phyloP scores from a whole-genome alignment of 768 basidiomycete species.

The Hemileccinum rubropunctum region DNA sequence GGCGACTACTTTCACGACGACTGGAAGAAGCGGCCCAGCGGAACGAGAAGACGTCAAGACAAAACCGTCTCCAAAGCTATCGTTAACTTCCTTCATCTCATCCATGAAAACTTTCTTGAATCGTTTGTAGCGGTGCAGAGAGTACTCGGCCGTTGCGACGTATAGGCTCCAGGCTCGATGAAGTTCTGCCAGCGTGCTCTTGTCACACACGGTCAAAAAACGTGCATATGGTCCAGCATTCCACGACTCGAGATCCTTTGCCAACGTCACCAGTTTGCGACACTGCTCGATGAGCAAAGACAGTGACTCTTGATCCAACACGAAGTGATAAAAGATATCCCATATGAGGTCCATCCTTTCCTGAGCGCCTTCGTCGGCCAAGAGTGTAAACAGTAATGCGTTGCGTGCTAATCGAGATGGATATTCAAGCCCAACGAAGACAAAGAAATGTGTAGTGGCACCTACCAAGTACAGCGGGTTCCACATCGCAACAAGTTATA shows the following conservation, averaged over 20 bases:
- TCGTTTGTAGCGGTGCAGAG: constrained; percentile 4
- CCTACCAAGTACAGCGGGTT: constrained; percentile 29
- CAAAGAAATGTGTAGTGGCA: neutral
- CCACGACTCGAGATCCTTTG: constrained; percentile 21
- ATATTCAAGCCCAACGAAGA: neutral
- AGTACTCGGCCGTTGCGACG: constrained; percentile 9
- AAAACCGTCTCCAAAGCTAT: neutral
- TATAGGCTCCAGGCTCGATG: constrained; percentile 22
- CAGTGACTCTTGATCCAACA: constrained; percentile 22
- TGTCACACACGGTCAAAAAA: constrained; percentile 24
- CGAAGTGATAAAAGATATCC: constrained; percentile 33
- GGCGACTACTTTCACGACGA: constrained; percentile 3
- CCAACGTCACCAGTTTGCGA: constrained; percentile 18
- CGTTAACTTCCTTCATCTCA: constrained; percentile 18
- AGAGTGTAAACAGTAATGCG: constrained; percentile 25
- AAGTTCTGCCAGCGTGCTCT: constrained; percentile 23
- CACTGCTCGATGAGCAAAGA: constrained; percentile 29
- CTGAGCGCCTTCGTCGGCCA: constrained; percentile 22
- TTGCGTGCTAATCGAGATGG: constrained; percentile 24
- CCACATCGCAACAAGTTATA: constrained; percentile 30
- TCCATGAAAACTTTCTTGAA: constrained; percentile 17
- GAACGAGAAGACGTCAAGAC: constrained; percentile 22
- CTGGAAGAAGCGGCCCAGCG: constrained; percentile 24
- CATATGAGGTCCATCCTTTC: constrained; percentile 20
- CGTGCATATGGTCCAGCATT: constrained; percentile 25